These are phyloP conservation scores for Phialophora expanda DNA, from an alignment of 2,329 filamentous ascomycete species.

Conservation along the genomic window DNA sequence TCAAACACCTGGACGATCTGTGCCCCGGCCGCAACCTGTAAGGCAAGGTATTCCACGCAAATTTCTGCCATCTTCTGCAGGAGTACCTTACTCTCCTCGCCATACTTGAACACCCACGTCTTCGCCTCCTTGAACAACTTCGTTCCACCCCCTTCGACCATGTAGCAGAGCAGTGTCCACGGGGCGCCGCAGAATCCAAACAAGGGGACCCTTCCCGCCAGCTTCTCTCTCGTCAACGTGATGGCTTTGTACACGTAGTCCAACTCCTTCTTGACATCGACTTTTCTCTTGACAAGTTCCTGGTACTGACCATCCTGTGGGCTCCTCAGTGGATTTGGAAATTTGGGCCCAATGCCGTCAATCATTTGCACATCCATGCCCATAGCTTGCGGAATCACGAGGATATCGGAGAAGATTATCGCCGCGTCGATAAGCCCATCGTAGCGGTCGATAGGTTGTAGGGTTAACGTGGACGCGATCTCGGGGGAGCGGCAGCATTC, in stretches of 20 bases:
- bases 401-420: slow-evolving; percentile 98
- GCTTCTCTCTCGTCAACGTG: slow-evolving; percentile 84
- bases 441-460: slow-evolving; percentile 93
- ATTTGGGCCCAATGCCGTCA: slow-evolving; percentile 94
- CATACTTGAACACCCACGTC: slow-evolving; percentile 94
- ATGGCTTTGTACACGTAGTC: slow-evolving; percentile 97
- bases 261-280: slow-evolving; percentile 83
- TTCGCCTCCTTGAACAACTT: slow-evolving; percentile 95
- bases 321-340: slow-evolving; percentile 79
- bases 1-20: slow-evolving; percentile 98
- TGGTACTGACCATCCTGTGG: slow-evolving; percentile 84
- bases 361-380: slow-evolving; percentile 99
- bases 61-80: slow-evolving; percentile 91
- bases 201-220: slow-evolving; percentile 84
- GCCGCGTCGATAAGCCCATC: slow-evolving; percentile 90
- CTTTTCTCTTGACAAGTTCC: slow-evolving; percentile 73
- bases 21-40: slow-evolving; percentile 90
- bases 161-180: slow-evolving; percentile 97
- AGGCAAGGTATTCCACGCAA: slow-evolving; percentile 90
- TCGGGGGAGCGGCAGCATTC: slow-evolving; percentile 94
- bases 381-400: slow-evolving; percentile 96
- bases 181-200: slow-evolving; percentile 97
- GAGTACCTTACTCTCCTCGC: slow-evolving; percentile 76
- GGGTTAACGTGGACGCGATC: slow-evolving; percentile 87
- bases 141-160: slow-evolving; percentile 96